Percentiles rank a stretch among this genome's conserved stretches.
Conservation (phyloP, 2,329 filamentous ascomycete species). For the Clarireedia monteithiana region DNA sequence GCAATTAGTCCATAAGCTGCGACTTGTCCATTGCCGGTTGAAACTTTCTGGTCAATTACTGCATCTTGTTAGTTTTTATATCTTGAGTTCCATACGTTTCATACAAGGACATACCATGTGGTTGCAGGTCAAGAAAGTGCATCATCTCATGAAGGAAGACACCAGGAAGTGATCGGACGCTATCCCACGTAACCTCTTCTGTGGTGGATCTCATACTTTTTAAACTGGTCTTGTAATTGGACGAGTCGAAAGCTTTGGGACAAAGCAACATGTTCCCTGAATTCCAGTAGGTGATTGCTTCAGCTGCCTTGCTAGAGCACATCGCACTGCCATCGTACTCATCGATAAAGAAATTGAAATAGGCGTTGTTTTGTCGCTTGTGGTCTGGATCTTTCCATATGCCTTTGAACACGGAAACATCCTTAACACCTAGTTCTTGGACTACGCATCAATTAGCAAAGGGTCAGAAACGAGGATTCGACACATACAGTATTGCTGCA, state of each 20-base stretch:
- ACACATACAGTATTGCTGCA: not conserved
- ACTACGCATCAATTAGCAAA: not conserved
- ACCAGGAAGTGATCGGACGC: slow-evolving; percentile 4
- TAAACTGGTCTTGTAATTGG: slow-evolving; percentile 3
- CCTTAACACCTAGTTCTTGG: not conserved
- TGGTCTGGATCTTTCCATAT: slow-evolving; percentile 3
- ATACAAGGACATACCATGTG: not conserved
- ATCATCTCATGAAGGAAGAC: slow-evolving; percentile 4
- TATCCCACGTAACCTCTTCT: not conserved
- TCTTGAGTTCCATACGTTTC: not conserved
- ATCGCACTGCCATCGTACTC: slow-evolving; percentile 2
- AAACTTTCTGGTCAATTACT: not conserved
- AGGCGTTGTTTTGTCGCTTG: not conserved
- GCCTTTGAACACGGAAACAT: not conserved
- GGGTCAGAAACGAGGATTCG: not conserved
- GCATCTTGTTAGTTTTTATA: not conserved
- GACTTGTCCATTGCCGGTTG: not conserved
- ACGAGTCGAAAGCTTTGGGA: not conserved
- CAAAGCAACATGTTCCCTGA: slow-evolving; percentile 1
- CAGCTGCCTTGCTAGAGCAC: not conserved
- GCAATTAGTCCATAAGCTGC: not conserved
- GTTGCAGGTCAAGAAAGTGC: slow-evolving; percentile 3
- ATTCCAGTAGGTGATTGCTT: slow-evolving; percentile 3
- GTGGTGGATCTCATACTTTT: not conserved
- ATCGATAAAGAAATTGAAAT: slow-evolving; percentile 3